These are phyloP conservation scores for Jatropha multifida DNA, from an alignment of 441 rosid genomes.

Conservation along the genomic window DNA sequence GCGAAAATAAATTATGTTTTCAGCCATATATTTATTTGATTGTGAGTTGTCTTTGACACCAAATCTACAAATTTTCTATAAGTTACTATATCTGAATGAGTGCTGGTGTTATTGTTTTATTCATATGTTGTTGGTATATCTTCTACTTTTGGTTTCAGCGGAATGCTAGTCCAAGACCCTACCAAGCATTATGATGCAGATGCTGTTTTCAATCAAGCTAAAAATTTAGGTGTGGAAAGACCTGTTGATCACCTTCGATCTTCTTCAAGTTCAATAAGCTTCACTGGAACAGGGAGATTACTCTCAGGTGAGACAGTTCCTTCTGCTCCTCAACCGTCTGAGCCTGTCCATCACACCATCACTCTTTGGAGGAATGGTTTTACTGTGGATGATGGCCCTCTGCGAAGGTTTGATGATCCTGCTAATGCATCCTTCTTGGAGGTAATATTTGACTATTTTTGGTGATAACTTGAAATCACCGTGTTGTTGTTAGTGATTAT, in stretches of 20 bases:
- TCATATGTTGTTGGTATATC: neutral
- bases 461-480: neutral
- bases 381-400: conserved; percentile 89
- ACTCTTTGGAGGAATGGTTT: conserved; percentile 93
- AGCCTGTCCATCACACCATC: conserved; percentile 69
- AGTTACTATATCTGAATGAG: neutral
- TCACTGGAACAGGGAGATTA: conserved; percentile 78
- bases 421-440: conserved; percentile 88
- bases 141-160: conserved; percentile 40
- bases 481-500: neutral
- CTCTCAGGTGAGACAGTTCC: conserved; percentile 75
- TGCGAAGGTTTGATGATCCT: conserved; percentile 89
- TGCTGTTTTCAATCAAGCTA: conserved; percentile 64
- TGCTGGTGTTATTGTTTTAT: neutral
- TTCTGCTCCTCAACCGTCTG: conserved; percentile 68
- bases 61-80: neutral
- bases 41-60: neutral
- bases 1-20: too few relatives aligned
- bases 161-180: conserved; percentile 97
- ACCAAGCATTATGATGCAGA: conserved; percentile 68
- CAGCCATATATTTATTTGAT: neutral
- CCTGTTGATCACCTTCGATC: conserved; percentile 47
- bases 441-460: conserved; percentile 39
- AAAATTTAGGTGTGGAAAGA: conserved; percentile 74
- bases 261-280: conserved; percentile 75